phyloP scores from a whole-genome alignment of 768 basidiomycete genomes.

The Leccinum subgranulosum region DNA sequence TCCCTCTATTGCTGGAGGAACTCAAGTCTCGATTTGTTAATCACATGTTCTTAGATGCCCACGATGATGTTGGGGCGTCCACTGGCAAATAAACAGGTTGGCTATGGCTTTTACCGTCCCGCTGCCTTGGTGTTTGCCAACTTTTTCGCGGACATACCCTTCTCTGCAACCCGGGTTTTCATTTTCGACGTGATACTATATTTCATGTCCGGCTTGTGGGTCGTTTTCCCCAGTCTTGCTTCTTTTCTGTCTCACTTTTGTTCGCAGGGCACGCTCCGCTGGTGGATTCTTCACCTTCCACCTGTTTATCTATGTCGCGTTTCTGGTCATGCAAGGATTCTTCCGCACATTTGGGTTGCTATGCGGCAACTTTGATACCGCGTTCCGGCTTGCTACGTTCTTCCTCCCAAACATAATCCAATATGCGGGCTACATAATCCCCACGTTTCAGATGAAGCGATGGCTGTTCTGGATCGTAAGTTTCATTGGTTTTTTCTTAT shows the following conservation, averaged over 20 bases:
- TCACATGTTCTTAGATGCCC: conserved; percentile 46
- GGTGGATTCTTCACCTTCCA: conserved; percentile 57
- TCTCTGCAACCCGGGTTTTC: conserved; percentile 57
- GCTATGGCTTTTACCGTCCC: conserved; percentile 64
- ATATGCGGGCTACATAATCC: conserved; percentile 71
- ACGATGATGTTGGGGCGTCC: conserved; percentile 79
- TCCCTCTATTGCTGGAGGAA: conserved; percentile 2
- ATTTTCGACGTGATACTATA: conserved; percentile 67
- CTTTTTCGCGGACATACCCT: conserved; percentile 65
- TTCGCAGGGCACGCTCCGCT: conserved; percentile 31
- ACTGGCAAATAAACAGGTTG: conserved; percentile 65
- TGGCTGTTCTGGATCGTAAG: conserved; percentile 86
- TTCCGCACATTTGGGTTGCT: conserved; percentile 71
- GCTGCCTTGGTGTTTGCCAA: conserved; percentile 64
- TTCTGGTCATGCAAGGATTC: conserved; percentile 77
- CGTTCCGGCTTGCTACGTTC: conserved; percentile 55
- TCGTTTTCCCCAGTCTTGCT: conserved; percentile 22
- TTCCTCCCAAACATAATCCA: conserved; percentile 75
- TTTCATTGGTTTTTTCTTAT: conserved; percentile 5
- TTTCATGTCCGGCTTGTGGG: conserved; percentile 57
- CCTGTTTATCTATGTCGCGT: conserved; percentile 61
- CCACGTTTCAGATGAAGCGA: conserved; percentile 65
- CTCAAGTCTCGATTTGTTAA: conserved; percentile 1
- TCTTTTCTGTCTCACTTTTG: conserved; percentile 10
- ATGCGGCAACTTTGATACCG: conserved; percentile 52